Evolutionary conservation across 169 alveolate genomes (phyloP).

Genomic region (Plasmodium yoelii): DNA sequence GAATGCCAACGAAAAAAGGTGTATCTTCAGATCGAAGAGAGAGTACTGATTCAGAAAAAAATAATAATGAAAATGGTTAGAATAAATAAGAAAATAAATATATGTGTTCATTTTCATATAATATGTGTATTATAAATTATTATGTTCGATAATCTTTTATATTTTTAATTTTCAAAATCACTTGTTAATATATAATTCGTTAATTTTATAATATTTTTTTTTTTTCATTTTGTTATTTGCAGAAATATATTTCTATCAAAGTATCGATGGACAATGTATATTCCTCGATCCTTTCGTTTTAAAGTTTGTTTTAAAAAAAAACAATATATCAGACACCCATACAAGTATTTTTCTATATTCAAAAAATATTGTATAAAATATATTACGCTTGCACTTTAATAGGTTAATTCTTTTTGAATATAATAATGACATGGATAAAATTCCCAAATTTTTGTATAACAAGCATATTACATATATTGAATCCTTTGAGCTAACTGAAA

Average conservation of each 20-base stretch:
- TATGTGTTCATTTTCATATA: too few relatives aligned
- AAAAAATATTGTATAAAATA: neutral
- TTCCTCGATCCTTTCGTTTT: slow-evolving; percentile 66
- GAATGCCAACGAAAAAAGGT: neutral
- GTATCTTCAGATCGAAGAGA: neutral
- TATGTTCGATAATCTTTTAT: too few relatives aligned
- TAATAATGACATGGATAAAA: slow-evolving; percentile 30
- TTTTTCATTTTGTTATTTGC: neutral
- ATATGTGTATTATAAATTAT: too few relatives aligned
- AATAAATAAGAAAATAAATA: neutral
- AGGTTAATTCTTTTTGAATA: slow-evolving; percentile 57
- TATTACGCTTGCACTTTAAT: neutral
- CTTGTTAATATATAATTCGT: too few relatives aligned
- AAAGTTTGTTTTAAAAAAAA: slow-evolving; percentile 11
- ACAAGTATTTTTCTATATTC: slow-evolving; percentile 2
- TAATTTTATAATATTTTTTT: too few relatives aligned
- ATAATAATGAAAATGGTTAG: neutral
- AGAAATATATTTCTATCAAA: slow-evolving; percentile 67
- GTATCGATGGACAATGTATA: slow-evolving; percentile 68
- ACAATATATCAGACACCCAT: neutral
- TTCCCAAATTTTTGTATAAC: slow-evolving; percentile 56
- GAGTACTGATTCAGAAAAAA: neutral
- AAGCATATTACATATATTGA: slow-evolving; percentile 53
- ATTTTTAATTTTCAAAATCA: too few relatives aligned
- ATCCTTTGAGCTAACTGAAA: slow-evolving; percentile 54